Evolutionary conservation across 2,329 filamentous ascomycete genomes (phyloP).

Genomic region (Chrysosporium queenslandicum): DNA sequence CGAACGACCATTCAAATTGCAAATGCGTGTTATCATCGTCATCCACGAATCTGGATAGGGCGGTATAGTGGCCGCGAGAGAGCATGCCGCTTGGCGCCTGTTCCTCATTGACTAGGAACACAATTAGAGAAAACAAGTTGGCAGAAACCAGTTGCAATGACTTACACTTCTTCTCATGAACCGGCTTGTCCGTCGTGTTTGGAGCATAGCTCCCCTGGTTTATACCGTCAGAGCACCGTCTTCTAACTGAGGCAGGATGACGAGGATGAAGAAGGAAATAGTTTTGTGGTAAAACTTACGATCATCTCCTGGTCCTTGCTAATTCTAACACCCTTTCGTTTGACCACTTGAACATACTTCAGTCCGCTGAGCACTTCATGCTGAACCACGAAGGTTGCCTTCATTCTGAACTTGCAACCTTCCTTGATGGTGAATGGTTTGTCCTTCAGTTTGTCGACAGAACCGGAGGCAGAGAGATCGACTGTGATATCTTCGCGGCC

Average conservation of each 20-base stretch:
- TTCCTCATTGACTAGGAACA: slow-evolving; percentile 66
- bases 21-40: slow-evolving; percentile 88
- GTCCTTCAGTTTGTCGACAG: slow-evolving; percentile 68
- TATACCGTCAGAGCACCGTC: background rate
- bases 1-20: slow-evolving; percentile 90
- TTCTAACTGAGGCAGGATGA: background rate
- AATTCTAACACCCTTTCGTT: slow-evolving; percentile 73
- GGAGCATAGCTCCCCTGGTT: slow-evolving; percentile 79
- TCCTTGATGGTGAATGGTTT: slow-evolving; percentile 98
- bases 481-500: slow-evolving; percentile 80
- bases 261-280: background rate
- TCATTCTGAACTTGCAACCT: slow-evolving; percentile 87
- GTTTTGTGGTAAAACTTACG: slow-evolving; percentile 56
- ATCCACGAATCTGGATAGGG: slow-evolving; percentile 81
- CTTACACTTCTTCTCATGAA: slow-evolving; percentile 89
- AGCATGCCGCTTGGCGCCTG: slow-evolving; percentile 88
- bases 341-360: slow-evolving; percentile 91
- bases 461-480: slow-evolving; percentile 65
- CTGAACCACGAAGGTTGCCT: slow-evolving; percentile 87
- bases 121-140: background rate
- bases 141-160: slow-evolving; percentile 16
- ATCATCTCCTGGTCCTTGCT: slow-evolving; percentile 98
- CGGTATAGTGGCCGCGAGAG: slow-evolving; percentile 80
- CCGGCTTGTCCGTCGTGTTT: slow-evolving; percentile 74
- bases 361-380: slow-evolving; percentile 90